These are phyloP conservation scores for Solanum paucissectum DNA, from an alignment of 257 asterid species.

Conservation along the genomic window DNA sequence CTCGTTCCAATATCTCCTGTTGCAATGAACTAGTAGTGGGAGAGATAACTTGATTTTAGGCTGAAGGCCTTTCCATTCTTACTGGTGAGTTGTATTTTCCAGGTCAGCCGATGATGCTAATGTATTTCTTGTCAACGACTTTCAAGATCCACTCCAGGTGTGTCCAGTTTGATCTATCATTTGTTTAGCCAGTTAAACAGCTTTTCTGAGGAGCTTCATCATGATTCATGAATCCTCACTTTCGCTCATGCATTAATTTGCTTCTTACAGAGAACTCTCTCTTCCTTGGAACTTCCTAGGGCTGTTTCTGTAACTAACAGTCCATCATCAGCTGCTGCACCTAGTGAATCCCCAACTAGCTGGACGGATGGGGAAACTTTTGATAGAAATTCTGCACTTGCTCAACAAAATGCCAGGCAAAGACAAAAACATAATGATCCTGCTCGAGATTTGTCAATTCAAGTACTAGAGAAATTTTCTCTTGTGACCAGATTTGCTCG, in stretches of 20 bases:
- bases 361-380: constrained; percentile 22
- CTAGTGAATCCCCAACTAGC: constrained; percentile 31
- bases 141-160: constrained; percentile 95
- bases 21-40: not conserved
- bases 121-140: constrained; percentile 90
- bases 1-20: not conserved
- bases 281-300: constrained; percentile 89
- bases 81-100: constrained; percentile 6
- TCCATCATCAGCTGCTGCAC: constrained; percentile 32
- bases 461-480: constrained; percentile 91
- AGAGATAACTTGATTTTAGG: not conserved
- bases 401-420: constrained; percentile 51
- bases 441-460: constrained; percentile 69
- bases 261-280: constrained; percentile 58
- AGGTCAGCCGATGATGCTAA: constrained; percentile 97
- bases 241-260: constrained; percentile 1
- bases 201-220: not conserved
- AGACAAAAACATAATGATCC: constrained; percentile 74
- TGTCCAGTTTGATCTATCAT: not conserved
- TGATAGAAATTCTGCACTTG: constrained; percentile 26
- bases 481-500: constrained; percentile 98
- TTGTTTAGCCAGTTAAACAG: not conserved
- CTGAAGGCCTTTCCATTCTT: not conserved
- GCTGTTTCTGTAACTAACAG: constrained; percentile 53
- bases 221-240: not conserved